Conservation (phyloP, 2,329 filamentous ascomycete species). For the Exophiala lecanii-corni region DNA sequence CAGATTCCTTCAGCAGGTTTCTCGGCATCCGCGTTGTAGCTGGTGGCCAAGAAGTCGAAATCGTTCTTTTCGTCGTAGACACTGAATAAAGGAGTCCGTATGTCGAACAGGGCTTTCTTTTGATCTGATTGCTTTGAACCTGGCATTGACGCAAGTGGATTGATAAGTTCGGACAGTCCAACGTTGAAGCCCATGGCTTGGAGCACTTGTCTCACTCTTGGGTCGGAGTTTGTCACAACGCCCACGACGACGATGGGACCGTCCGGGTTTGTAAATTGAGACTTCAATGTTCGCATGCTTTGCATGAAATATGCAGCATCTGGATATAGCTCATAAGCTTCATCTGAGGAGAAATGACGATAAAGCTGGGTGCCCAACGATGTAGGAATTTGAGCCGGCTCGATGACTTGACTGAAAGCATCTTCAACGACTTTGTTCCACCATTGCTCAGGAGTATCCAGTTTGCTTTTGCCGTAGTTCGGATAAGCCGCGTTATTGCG, state of each 20-base stretch:
- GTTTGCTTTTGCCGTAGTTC: constrained; percentile 42
- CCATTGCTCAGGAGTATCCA: constrained; percentile 38
- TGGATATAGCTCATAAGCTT: constrained; percentile 39
- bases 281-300: constrained; percentile 29
- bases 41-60: constrained; percentile 43
- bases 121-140: neutral
- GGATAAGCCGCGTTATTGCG: constrained; percentile 32
- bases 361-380: constrained; percentile 34
- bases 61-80: constrained; percentile 28
- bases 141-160: neutral
- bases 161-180: constrained; percentile 25
- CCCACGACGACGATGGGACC: constrained; percentile 37
- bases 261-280: constrained; percentile 5
- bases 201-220: constrained; percentile 38
- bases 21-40: constrained; percentile 43
- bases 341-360: constrained; percentile 36
- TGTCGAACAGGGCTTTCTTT: neutral
- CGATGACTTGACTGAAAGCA: constrained; percentile 31
- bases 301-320: constrained; percentile 38
- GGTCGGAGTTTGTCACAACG: constrained; percentile 45
- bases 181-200: constrained; percentile 37
- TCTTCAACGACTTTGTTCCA: constrained; percentile 40
- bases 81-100: neutral
- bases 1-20: constrained; percentile 41
- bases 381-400: constrained; percentile 29